phyloP scores from a whole-genome alignment of 1,139 yeast species.

The Suhomyces taliae region DNA sequence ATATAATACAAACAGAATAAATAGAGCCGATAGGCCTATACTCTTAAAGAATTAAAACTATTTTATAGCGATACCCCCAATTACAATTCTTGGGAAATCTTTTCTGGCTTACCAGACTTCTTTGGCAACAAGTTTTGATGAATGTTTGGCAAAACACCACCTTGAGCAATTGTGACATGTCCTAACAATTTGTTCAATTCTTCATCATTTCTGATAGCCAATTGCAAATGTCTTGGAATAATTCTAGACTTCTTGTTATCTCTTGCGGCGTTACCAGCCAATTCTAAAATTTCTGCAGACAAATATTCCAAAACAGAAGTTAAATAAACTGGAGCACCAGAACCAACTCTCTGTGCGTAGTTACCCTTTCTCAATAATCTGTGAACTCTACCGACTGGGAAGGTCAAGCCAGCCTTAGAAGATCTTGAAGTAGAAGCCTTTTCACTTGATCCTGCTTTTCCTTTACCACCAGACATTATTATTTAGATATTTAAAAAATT shows the following conservation, averaged over 20 bases:
- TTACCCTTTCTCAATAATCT: conserved; percentile 56
- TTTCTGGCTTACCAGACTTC: conserved; percentile 62
- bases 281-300: conserved; percentile 56
- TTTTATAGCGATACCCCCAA: conserved; percentile 6
- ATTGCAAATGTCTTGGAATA: conserved; percentile 54
- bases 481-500: conserved; percentile 1
- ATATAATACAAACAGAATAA: not conserved
- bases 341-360: conserved; percentile 58
- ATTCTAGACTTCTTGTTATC: conserved; percentile 60
- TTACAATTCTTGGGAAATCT: conserved; percentile 87
- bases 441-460: conserved; percentile 53
- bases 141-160: conserved; percentile 98
- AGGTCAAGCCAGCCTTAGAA: conserved; percentile 54
- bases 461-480: conserved; percentile 55
- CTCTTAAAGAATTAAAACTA: not conserved
- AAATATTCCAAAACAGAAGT: conserved; percentile 54
- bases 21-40: not conserved
- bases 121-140: conserved; percentile 96
- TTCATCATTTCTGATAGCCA: conserved; percentile 57
- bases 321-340: conserved; percentile 57
- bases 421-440: conserved; percentile 56
- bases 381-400: conserved; percentile 59
- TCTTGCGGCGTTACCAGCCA: conserved; percentile 59
- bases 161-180: conserved; percentile 93
- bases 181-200: conserved; percentile 67